Evolutionary conservation across 1,284 basidiomycete species (phyloP).

Genomic region (Pseudozyma thailandica): DNA sequence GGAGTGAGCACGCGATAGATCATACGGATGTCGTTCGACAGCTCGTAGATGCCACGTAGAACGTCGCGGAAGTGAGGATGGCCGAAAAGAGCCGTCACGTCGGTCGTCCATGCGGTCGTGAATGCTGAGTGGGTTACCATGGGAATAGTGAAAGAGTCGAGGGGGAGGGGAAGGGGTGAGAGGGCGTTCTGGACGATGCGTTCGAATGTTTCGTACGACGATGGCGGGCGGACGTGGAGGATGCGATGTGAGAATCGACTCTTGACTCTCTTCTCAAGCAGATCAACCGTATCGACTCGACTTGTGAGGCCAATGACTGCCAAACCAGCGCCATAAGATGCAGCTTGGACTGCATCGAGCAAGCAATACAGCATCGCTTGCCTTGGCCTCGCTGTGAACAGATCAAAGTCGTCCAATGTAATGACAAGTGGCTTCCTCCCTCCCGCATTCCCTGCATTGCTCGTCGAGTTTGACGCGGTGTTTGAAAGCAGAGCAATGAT

Average conservation of each 20-base stretch:
- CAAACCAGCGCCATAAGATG: conserved; percentile 59
- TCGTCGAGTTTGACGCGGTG: conserved; percentile 6
- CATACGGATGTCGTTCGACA: conserved; percentile 51
- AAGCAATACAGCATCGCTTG: conserved; percentile 67
- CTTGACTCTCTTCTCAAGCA: conserved; percentile 66
- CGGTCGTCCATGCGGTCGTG: conserved; percentile 27
- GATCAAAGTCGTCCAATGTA: conserved; percentile 62
- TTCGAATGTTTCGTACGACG: conserved; percentile 32
- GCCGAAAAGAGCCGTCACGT: conserved; percentile 29
- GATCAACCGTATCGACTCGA: conserved; percentile 58
- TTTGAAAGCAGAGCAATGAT: conserved; percentile 62
- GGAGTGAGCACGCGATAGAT: conserved; percentile 35
- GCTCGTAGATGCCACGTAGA: conserved; percentile 45
- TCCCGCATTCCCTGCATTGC: background rate
- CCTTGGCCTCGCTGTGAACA: conserved; percentile 55
- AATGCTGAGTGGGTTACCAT: conserved; percentile 1
- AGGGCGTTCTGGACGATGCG: conserved; percentile 47
- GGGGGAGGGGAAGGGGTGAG: background rate
- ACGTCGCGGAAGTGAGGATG: conserved; percentile 26
- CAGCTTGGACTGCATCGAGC: conserved; percentile 65
- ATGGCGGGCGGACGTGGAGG: conserved; percentile 55
- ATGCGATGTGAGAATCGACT: conserved; percentile 65
- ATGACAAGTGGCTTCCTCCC: conserved; percentile 57
- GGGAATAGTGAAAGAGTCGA: background rate
- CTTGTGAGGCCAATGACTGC: conserved; percentile 59